Conservation (phyloP, 2,329 filamentous ascomycete genomes). For the Cytospora piceicola region DNA sequence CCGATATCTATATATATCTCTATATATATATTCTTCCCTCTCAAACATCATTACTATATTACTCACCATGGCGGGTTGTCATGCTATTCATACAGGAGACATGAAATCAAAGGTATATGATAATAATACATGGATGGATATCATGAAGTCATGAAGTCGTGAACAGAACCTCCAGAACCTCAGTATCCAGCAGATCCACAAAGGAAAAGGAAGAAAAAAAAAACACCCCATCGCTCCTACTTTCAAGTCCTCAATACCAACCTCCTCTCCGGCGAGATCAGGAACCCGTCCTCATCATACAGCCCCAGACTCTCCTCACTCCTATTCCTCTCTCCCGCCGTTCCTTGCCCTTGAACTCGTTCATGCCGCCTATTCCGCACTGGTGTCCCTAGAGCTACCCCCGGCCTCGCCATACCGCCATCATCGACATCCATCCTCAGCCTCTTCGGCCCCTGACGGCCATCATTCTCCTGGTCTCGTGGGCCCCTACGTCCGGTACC, state of each 20-base stretch:
- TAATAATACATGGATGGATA: neutral
- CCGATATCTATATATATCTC: too few species aligned
- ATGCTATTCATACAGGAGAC: neutral
- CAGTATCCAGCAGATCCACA: neutral
- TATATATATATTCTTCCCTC: too few species aligned
- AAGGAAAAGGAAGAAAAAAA: neutral
- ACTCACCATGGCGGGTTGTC: neutral
- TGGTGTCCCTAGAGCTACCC: conserved; percentile 1
- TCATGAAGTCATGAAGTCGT: neutral
- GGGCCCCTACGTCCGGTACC: neutral
- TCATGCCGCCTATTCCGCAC: neutral
- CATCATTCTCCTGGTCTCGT: conserved; percentile 22
- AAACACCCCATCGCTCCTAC: neutral
- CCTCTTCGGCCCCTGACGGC: conserved; percentile 19
- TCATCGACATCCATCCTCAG: conserved; percentile 23
- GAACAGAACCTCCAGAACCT: neutral
- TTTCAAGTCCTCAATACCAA: conserved; percentile 7
- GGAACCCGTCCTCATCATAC: conserved; percentile 52
- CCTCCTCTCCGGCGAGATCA: conserved; percentile 47
- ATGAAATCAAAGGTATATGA: neutral
- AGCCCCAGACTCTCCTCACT: conserved; percentile 48
- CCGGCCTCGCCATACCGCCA: neutral
- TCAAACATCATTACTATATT: neutral
- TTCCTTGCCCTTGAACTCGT: neutral
- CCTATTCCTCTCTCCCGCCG: conserved; percentile 12